These are phyloP conservation scores for Parmelia sp. DNA, from an alignment of 495 filamentous ascomycete species.

Conservation along the genomic window DNA sequence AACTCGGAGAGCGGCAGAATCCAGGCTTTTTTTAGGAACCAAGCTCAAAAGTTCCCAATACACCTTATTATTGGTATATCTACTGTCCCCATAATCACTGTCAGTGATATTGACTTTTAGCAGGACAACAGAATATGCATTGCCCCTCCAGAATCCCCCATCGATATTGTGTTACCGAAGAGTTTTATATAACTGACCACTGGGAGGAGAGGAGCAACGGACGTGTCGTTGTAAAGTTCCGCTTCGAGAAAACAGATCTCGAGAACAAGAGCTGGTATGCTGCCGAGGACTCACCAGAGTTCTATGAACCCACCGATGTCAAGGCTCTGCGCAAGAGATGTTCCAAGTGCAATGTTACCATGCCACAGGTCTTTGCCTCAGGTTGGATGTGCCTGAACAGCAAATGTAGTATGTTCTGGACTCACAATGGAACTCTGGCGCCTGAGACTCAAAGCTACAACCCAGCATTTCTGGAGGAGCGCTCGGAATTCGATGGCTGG, in stretches of 20 bases:
- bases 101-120: background rate
- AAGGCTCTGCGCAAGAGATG: constrained; percentile 34
- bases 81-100: background rate
- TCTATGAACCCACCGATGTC: constrained; percentile 25
- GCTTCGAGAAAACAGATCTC: constrained; percentile 66
- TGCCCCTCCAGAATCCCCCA: constrained; percentile 52
- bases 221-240: constrained; percentile 48
- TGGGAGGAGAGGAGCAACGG: constrained; percentile 58
- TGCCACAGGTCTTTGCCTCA: constrained; percentile 42
- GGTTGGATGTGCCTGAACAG: constrained; percentile 69
- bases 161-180: constrained; percentile 65
- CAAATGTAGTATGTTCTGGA: constrained; percentile 54
- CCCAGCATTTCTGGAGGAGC: constrained; percentile 49
- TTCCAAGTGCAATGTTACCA: constrained; percentile 33
- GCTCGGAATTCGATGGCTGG: constrained; percentile 34
- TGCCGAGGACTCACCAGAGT: constrained; percentile 29
- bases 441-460: constrained; percentile 46
- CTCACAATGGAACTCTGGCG: constrained; percentile 25
- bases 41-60: constrained; percentile 38
- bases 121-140: constrained; percentile 47
- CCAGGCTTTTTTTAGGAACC: constrained; percentile 36
- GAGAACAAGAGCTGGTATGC: constrained; percentile 64
- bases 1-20: constrained; percentile 28
- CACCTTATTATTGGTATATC: constrained; percentile 55
- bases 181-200: constrained; percentile 63